Evolutionary conservation across 1,284 basidiomycete genomes (phyloP).

Genomic region (Anthracocystis walkeri): DNA sequence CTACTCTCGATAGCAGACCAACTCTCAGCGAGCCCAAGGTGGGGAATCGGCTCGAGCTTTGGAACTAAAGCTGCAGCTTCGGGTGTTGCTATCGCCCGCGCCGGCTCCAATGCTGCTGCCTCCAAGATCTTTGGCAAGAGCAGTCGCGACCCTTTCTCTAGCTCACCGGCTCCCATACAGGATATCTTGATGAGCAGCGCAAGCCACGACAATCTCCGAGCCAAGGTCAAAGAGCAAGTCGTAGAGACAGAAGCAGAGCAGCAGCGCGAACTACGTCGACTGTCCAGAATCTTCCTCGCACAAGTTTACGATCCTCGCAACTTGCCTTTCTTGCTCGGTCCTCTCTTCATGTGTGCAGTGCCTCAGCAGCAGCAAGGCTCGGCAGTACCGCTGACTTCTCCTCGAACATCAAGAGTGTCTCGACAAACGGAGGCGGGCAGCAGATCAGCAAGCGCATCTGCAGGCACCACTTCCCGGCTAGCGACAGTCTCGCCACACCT

Average conservation of each 20-base stretch:
- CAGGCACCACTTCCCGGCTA: not conserved
- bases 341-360: conserved; percentile 48
- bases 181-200: conserved; percentile 44
- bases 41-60: conserved; percentile 61
- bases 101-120: conserved; percentile 24
- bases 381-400: not conserved
- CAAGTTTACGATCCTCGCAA: conserved; percentile 35
- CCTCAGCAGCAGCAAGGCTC: conserved; percentile 34
- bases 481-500: not conserved
- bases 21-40: conserved; percentile 56
- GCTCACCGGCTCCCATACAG: conserved; percentile 15
- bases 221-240: conserved; percentile 12
- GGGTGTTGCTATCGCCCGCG: conserved; percentile 33
- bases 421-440: not conserved
- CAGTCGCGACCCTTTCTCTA: conserved; percentile 22
- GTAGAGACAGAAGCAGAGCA: conserved; percentile 21
- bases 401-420: conserved; percentile 3
- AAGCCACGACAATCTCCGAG: conserved; percentile 36
- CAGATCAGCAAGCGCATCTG: not conserved
- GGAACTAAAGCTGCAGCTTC: conserved; percentile 39
- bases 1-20: conserved; percentile 60
- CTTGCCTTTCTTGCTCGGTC: conserved; percentile 46
- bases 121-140: conserved; percentile 52
- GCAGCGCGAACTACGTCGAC: conserved; percentile 35
- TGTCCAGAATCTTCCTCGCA: conserved; percentile 38